Percentiles rank a stretch among this genome's conserved stretches.
These are phyloP conservation scores for Rhynchospora pubera DNA, from an alignment of 176 grass and related monocot species.

Conservation along the genomic window DNA sequence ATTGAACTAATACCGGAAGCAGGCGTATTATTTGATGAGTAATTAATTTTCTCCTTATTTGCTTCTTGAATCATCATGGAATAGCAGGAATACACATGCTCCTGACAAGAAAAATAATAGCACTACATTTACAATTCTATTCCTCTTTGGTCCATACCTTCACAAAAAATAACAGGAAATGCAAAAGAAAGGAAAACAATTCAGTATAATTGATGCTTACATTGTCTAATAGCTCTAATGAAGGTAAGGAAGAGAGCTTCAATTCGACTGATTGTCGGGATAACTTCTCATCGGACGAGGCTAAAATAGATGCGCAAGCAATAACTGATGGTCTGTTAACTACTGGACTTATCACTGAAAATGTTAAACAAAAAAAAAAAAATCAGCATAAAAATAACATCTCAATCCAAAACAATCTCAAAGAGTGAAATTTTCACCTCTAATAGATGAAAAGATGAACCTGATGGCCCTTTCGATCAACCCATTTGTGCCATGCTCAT, in stretches of 20 bases:
- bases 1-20: constrained; percentile 33
- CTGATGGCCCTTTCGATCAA: constrained; percentile 44
- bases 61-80: constrained; percentile 60
- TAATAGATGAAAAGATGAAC: constrained; percentile 46
- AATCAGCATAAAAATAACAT: constrained; percentile 7
- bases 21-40: constrained; percentile 30
- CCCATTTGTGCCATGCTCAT: constrained; percentile 24
- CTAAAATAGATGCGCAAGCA: constrained; percentile 59
- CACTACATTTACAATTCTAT: constrained; percentile 41
- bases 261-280: constrained; percentile 36
- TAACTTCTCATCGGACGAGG: constrained; percentile 24
- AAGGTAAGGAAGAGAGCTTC: constrained; percentile 40
- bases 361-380: not conserved
- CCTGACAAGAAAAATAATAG: constrained; percentile 50
- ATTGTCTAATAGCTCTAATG: constrained; percentile 41
- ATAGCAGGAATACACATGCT: constrained; percentile 90
- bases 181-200: not conserved
- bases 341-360: constrained; percentile 57
- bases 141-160: constrained; percentile 28
- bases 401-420: constrained; percentile 11
- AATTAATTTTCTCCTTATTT: constrained; percentile 36
- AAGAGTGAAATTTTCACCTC: not conserved
- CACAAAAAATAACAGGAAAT: constrained; percentile 12
- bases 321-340: constrained; percentile 55
- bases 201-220: constrained; percentile 35